Conservation (phyloP, 2,329 filamentous ascomycete species). For the Setomelanomma holmii region DNA sequence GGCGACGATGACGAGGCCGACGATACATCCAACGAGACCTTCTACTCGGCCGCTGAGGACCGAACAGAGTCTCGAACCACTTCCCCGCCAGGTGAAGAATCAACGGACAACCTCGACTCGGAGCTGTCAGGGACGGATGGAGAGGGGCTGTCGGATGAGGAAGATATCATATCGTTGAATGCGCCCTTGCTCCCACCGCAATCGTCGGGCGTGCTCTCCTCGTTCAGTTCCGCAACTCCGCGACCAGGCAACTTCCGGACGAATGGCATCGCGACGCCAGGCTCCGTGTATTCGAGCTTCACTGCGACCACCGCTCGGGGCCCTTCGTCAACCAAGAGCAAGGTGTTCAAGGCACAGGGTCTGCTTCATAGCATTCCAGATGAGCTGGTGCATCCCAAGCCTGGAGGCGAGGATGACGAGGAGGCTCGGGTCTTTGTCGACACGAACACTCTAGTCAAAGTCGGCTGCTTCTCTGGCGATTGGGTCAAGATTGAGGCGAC, state of each 20-base stretch:
- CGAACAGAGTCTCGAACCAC: constrained; percentile 47
- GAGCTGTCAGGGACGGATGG: constrained; percentile 70
- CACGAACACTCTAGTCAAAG: constrained; percentile 80
- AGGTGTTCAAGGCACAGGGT: constrained; percentile 84
- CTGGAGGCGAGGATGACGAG: constrained; percentile 83
- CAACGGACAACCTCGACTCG: constrained; percentile 57
- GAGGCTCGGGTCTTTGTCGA: constrained; percentile 89
- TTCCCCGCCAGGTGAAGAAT: constrained; percentile 50
- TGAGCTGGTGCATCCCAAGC: constrained; percentile 84
- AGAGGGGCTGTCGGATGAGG: constrained; percentile 87
- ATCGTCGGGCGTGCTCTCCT: constrained; percentile 79
- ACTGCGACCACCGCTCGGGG: constrained; percentile 83
- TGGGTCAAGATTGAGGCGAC: constrained; percentile 88
- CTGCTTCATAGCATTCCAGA: constrained; percentile 75
- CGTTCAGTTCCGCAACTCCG: constrained; percentile 81
- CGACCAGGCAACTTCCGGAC: constrained; percentile 73
- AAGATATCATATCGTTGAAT: constrained; percentile 90
- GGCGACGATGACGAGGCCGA: constrained; percentile 77
- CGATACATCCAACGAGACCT: constrained; percentile 87
- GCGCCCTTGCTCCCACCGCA: constrained; percentile 80
- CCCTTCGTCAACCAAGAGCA: constrained; percentile 69
- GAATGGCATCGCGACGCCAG: constrained; percentile 81
- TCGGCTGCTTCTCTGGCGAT: constrained; percentile 96
- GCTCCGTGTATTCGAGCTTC: constrained; percentile 87
- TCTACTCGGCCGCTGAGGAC: constrained; percentile 91